Evolutionary conservation across 306 rosid genomes (phyloP), one percentile per base, ranked within the genome.

Genomic region (Begonia masoniana): DNA sequence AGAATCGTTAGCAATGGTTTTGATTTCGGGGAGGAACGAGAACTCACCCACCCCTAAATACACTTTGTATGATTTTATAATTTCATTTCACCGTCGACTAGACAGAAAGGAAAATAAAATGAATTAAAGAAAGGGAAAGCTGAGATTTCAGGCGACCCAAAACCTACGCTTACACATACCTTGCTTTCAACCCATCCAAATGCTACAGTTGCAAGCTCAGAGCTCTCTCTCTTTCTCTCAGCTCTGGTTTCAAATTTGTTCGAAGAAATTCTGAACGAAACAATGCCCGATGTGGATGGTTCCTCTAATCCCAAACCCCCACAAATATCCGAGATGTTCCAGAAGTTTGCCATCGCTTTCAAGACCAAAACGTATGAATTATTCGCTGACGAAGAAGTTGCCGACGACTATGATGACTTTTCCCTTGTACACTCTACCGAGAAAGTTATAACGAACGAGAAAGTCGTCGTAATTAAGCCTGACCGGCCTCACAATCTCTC

Each of bases 271-370:
- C n/a, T 6, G 9, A 14, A 24, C 35, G 10, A 13, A 4, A 54
- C 50, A 53, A 82, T 81, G 96, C 62, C 69, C 1, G 86, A 91
- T 69, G 71, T 77, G 48, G 87, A 83, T 36, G 68, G 74, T 52
- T 70, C 70, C 56, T 71, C 88, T 54, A 80, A 74, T 41, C 67
- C 79, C 57, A 82, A 76, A 71, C 76, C 88, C 41, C 99, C 99
- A 6, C 99, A 86, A 84, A 81, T 83, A 80, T 86, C 99, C 23
- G 92, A 83, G 52, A 91, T 91, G 99, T 79, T 91, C 55, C 88
- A 79, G 73, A 91, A 91, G 62, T 91, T 91, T 51, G 99, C 96
- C 56, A 76, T 81, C 51, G 99, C 99, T 66, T 86, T 91, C 80
- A 86, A 83, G 64, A 63, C 96, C 69, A 91, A 86, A 43, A 86